Evolutionary conservation across 768 basidiomycete genomes (phyloP).

Genomic region (Candolleomyces aberdarensis): DNA sequence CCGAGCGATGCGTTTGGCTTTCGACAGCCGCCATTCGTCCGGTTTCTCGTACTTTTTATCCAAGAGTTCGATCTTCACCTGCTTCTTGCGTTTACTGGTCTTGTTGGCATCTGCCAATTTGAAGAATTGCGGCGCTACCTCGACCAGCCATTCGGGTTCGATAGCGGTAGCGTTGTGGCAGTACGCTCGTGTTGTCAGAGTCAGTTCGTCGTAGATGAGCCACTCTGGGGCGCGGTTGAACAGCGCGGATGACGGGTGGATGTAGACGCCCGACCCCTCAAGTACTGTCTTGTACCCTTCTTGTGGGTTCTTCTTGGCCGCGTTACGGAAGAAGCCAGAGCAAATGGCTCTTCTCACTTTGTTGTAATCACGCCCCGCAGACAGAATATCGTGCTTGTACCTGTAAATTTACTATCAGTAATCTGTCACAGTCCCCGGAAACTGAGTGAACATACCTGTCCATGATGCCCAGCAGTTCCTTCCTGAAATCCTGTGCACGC

Average conservation of each 20-base stretch:
- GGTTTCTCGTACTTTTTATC: constrained; percentile 95
- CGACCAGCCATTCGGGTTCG: constrained; percentile 98
- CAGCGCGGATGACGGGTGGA: constrained; percentile 94
- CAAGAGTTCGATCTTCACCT: constrained; percentile 96
- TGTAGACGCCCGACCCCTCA: constrained; percentile 98
- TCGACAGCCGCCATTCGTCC: constrained; percentile 92
- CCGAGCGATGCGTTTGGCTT: constrained; percentile 86
- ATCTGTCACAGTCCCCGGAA: background rate
- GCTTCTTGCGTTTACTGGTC: constrained; percentile 93
- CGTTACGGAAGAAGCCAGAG: constrained; percentile 96
- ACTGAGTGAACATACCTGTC: constrained; percentile 62
- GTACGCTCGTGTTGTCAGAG: constrained; percentile 95
- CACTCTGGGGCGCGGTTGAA: constrained; percentile 98
- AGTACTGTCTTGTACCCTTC: constrained; percentile 98
- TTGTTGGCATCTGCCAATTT: constrained; percentile 97
- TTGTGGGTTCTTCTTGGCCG: constrained; percentile 97
- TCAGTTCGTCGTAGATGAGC: constrained; percentile 93
- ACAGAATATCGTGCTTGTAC: constrained; percentile 96
- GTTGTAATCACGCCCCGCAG: constrained; percentile 91
- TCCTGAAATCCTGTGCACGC: constrained; percentile 94
- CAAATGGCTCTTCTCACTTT: constrained; percentile 92
- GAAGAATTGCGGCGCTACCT: constrained; percentile 98
- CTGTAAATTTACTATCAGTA: constrained; percentile 30
- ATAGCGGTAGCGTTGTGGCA: constrained; percentile 92
- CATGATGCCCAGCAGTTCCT: constrained; percentile 98